A percentile compares a stretch with the other conserved stretches of the same genome.
Conservation (phyloP, 345 rosid genomes). For the Hibiscus mutabilis region DNA sequence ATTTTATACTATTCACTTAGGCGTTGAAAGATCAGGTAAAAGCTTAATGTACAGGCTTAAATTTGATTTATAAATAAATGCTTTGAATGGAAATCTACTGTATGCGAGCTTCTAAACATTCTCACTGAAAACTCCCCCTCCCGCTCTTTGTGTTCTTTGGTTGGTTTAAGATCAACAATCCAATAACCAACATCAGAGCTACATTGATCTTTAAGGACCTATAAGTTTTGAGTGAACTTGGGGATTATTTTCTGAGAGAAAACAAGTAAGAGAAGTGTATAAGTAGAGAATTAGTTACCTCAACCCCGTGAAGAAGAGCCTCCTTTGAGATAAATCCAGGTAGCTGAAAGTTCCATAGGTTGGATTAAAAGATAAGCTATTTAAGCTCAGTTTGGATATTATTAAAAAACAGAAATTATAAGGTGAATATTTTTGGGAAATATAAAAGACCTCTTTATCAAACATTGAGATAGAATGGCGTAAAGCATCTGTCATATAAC, state of each 20-base stretch:
- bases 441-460: conserved; percentile 60
- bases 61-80: too few species aligned
- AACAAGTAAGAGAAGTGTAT: not conserved
- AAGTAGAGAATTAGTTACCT: conserved; percentile 38
- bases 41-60: too few species aligned
- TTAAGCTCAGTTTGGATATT: not conserved
- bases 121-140: too few species aligned
- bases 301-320: conserved; percentile 94
- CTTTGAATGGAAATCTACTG: too few species aligned
- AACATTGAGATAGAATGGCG: conserved; percentile 57
- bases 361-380: conserved; percentile 9
- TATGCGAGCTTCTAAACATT: too few species aligned
- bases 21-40: too few species aligned
- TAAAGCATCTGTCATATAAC: conserved; percentile 62
- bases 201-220: not conserved
- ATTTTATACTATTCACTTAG: too few species aligned
- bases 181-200: not conserved
- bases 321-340: conserved; percentile 82
- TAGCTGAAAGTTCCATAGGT: conserved; percentile 44
- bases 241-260: not conserved
- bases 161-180: conserved; percentile 27
- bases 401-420: not conserved
- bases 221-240: not conserved
- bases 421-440: not conserved
- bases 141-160: too few species aligned